Percentiles rank a stretch among this genome's conserved stretches.
Evolutionary conservation across 1,139 yeast genomes (phyloP).

Genomic region (Candida pseudocylindracea): DNA sequence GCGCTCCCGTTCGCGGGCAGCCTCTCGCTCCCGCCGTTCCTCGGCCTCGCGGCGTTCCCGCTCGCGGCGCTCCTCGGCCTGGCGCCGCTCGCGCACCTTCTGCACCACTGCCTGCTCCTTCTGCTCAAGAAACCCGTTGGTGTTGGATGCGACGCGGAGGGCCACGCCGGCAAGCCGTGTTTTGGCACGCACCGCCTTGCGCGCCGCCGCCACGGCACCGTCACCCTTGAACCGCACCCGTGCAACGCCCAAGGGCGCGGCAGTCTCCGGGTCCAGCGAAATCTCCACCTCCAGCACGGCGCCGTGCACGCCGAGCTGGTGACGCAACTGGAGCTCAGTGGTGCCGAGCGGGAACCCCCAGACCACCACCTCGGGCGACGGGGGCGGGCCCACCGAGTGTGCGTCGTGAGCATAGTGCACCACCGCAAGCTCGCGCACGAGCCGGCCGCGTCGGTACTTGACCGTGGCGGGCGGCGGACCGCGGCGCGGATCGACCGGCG

Average conservation of each 20-base stretch:
- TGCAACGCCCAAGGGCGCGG: constrained; percentile 63
- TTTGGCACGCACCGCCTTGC: constrained; percentile 6
- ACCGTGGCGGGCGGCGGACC: constrained; percentile 10
- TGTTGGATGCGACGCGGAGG: constrained; percentile 16
- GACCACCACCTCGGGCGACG: constrained; percentile 45
- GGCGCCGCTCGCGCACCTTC: constrained; percentile 10
- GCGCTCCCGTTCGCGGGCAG: constrained; percentile 1
- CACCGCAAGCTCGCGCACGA: constrained; percentile 23
- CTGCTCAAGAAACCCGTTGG: constrained; percentile 3
- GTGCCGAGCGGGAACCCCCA: constrained; percentile 28
- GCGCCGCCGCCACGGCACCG: constrained; percentile 23
- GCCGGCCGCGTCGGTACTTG: constrained; percentile 18
- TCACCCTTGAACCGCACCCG: constrained; percentile 41
- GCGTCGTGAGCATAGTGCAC: constrained; percentile 40
- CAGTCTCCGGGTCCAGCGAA: constrained; percentile 52
- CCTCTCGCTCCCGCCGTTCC: background rate
- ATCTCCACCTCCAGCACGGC: constrained; percentile 27
- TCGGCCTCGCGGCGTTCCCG: constrained; percentile 1
- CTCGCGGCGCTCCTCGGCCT: constrained; percentile 6
- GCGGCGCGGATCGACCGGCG: no score
- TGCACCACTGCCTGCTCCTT: constrained; percentile 4
- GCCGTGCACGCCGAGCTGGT: constrained; percentile 17
- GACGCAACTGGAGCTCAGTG: no score
- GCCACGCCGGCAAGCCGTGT: constrained; percentile 19
- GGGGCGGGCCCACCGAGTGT: constrained; percentile 58